phyloP scores from a whole-genome alignment of 140 eudicot species.

The Cichorium intybus region DNA sequence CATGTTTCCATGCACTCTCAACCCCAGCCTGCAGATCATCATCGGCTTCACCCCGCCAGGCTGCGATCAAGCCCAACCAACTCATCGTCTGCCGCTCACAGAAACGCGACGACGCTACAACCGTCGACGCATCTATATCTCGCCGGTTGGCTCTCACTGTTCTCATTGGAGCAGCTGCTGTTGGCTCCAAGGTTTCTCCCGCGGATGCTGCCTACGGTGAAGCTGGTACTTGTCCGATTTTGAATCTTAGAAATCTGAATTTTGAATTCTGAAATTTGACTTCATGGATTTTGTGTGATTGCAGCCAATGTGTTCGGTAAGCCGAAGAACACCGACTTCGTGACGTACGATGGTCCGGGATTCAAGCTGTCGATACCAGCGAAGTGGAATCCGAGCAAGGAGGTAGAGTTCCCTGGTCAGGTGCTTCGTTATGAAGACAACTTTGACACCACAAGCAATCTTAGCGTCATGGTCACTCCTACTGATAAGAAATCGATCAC shows the following conservation, averaged over 20 bases:
- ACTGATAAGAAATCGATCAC: slow-evolving; percentile 94
- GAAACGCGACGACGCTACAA: slow-evolving; percentile 49
- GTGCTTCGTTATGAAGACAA: slow-evolving; percentile 93
- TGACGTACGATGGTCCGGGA: slow-evolving; percentile 63
- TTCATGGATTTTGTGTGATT: neutral
- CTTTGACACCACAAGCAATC: slow-evolving; percentile 82
- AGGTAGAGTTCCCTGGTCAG: slow-evolving; percentile 90
- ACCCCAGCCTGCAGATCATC: slow-evolving; percentile 42
- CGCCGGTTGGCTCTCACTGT: slow-evolving; percentile 87
- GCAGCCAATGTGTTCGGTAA: slow-evolving; percentile 95
- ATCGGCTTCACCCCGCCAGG: slow-evolving; percentile 23
- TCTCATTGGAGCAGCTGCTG: slow-evolving; percentile 96
- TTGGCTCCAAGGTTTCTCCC: slow-evolving; percentile 85
- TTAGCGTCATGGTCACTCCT: slow-evolving; percentile 61
- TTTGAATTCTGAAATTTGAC: neutral
- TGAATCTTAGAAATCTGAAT: neutral
- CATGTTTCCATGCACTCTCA: slow-evolving; percentile 74
- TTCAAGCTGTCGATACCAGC: slow-evolving; percentile 75
- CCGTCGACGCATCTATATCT: slow-evolving; percentile 39
- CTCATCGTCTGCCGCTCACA: slow-evolving; percentile 71
- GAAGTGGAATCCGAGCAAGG: slow-evolving; percentile 97
- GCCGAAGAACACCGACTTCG: slow-evolving; percentile 91
- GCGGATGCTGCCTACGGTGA: slow-evolving; percentile 99
- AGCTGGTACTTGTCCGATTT: slow-evolving; percentile 50
- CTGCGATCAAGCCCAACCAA: slow-evolving; percentile 40